Evolutionary conservation across 2,329 filamentous ascomycete species (phyloP), one percentile per base, ranked within the genome.

Genomic region (Colletotrichum falcatum): DNA sequence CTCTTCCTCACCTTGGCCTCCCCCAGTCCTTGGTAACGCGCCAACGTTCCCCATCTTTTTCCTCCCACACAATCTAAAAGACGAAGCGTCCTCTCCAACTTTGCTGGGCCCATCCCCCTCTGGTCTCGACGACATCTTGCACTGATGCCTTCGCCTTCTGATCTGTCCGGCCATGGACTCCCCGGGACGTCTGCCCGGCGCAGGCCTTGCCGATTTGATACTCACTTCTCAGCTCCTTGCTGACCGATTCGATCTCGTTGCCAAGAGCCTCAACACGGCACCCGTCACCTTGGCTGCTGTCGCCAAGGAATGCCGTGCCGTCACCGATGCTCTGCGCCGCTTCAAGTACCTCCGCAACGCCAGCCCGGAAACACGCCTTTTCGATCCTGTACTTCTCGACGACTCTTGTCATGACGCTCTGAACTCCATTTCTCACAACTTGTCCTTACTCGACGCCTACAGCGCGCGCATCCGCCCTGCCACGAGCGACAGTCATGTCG

Each of bases 211-310:
- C 64, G 64, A 68, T 46, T 62, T 71, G 37, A 71, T 60, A 63
- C 53, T 37, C 16, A 68, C 65, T 16, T 55, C 68, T 5, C 58
- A 59, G 46, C 58, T 67, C 39, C 68, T 71, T n/a, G 48, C 64
- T 53, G 68, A 71, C 18, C 42, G 68, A 16, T 71, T 63, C 30
- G 48, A 20, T 6, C 37, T 37, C 4, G 44, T 65, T 20, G 63
- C 71, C 12, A 71, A 65, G 30, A 72, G 67, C 51, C 74, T 74
- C 30, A 74, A 74, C 58, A 71, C 73, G 33, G 72, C 74, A 28
- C 74, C 74, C 14, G 63, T 74, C 44, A 74, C 74, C 3, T 53
- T 74, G 28, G 60, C 74, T 30, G 69, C 72, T 11, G 64, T 74
- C 26, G 71, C 73, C 30, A 71, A 66, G 35, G 74, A 74, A 64